These are phyloP conservation scores for Aristolochia contorta DNA, from an alignment of 164 flowering plant genomes.

Conservation along the genomic window DNA sequence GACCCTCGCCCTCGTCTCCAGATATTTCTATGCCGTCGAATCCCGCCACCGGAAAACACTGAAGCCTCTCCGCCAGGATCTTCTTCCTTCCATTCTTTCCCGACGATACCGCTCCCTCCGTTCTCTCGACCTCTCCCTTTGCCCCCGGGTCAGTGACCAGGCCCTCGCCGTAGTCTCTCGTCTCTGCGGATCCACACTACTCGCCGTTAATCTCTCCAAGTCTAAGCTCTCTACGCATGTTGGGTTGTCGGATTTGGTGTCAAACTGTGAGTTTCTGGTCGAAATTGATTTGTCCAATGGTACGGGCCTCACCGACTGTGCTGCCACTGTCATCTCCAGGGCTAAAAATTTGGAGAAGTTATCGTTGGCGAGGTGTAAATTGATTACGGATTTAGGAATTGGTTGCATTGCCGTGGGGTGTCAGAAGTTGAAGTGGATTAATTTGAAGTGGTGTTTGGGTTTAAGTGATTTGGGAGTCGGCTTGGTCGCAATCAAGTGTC, in stretches of 20 bases:
- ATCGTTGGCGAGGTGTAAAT: conserved; percentile 70
- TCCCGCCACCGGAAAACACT: conserved; percentile 39
- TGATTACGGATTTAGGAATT: conserved; percentile 72
- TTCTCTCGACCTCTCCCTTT: conserved; percentile 54
- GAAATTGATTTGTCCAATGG: conserved; percentile 71
- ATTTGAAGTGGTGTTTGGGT: conserved; percentile 79
- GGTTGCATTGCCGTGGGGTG: conserved; percentile 92
- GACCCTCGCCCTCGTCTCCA: conserved; percentile 47
- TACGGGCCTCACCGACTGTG: conserved; percentile 49
- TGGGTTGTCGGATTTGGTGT: conserved; percentile 43
- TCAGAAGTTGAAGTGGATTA: conserved; percentile 47
- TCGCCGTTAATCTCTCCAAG: conserved; percentile 51
- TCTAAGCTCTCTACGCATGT: conserved; percentile 40
- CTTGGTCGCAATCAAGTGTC: conserved; percentile 73
- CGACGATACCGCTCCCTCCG: conserved; percentile 39
- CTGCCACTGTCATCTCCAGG: conserved; percentile 50
- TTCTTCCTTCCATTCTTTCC: conserved; percentile 24
- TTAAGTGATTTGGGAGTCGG: conserved; percentile 80
- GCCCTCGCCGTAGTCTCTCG: conserved; percentile 31
- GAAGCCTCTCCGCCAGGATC: conserved; percentile 35
- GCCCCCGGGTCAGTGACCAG: conserved; percentile 53
- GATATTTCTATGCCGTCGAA: conserved; percentile 32
- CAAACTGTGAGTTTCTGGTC: conserved; percentile 40
- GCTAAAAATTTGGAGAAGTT: conserved; percentile 64
- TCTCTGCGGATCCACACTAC: conserved; percentile 20